A percentile compares a stretch with the other conserved stretches of the same genome.
Evolutionary conservation across 371 early-diverging fungal species (phyloP).

Genomic region (Sporodiniella umbellata): DNA sequence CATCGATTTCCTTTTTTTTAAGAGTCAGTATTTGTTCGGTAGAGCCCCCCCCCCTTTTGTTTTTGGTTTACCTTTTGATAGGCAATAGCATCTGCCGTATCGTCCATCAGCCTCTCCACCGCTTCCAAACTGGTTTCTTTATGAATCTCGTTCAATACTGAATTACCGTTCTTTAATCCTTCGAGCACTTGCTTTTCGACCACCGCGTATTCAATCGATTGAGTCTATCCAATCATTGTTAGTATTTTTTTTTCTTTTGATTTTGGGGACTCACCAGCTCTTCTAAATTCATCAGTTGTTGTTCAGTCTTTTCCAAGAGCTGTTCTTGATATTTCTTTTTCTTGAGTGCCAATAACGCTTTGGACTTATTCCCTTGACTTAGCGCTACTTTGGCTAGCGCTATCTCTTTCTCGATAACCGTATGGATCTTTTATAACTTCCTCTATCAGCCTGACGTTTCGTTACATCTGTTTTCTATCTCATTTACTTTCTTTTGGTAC

Average conservation of each 20-base stretch:
- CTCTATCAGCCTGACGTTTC: no score
- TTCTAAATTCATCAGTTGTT: slow-evolving; percentile 86
- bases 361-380: slow-evolving; percentile 68
- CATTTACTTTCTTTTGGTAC: slow-evolving; percentile 83
- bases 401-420: slow-evolving; percentile 63
- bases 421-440: slow-evolving; percentile 67
- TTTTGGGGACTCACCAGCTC: slow-evolving; percentile 60
- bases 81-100: slow-evolving; percentile 93
- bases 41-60: no score
- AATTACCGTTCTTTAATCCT: slow-evolving; percentile 82
- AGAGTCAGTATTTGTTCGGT: no score
- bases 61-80: slow-evolving; percentile 75
- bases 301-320: slow-evolving; percentile 76
- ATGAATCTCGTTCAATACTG: slow-evolving; percentile 83
- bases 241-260: not conserved
- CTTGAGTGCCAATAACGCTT: slow-evolving; percentile 85
- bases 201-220: slow-evolving; percentile 87
- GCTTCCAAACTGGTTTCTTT: slow-evolving; percentile 91
- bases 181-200: slow-evolving; percentile 88
- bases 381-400: slow-evolving; percentile 63
- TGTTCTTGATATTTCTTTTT: slow-evolving; percentile 95
- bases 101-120: slow-evolving; percentile 91
- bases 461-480: no score
- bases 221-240: slow-evolving; percentile 45
- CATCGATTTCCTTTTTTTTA: slow-evolving; percentile 88